These are phyloP conservation scores for Lablab purpureus DNA, from an alignment of 306 rosid species.

Conservation along the genomic window DNA sequence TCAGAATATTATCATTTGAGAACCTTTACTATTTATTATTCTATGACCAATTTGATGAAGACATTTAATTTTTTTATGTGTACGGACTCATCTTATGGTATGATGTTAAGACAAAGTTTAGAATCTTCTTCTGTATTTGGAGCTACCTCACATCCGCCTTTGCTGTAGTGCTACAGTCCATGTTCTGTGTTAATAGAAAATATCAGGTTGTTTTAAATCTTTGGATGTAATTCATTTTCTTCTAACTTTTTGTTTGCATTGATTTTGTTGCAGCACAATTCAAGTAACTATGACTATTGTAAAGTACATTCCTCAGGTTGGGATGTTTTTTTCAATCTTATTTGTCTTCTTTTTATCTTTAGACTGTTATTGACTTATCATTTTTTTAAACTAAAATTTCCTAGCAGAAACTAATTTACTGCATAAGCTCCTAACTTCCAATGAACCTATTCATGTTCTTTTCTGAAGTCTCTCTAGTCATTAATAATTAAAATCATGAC, in stretches of 20 bases:
- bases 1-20: not conserved
- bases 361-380: constrained; percentile 6
- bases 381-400: not conserved
- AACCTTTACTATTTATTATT: not conserved
- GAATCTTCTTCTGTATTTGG: constrained; percentile 10
- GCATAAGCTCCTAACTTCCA: constrained; percentile 9
- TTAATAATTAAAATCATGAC: not conserved
- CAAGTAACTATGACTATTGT: constrained; percentile 83
- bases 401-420: constrained; percentile 13
- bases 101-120: not conserved
- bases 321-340: constrained; percentile 25
- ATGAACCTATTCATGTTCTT: constrained; percentile 5
- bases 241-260: constrained; percentile 49
- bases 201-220: not conserved
- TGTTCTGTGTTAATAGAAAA: constrained; percentile 11
- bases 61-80: not conserved
- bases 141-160: not conserved
- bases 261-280: constrained; percentile 73
- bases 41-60: not conserved
- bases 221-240: constrained; percentile 34
- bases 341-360: not conserved
- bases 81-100: not conserved
- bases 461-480: not conserved
- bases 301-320: constrained; percentile 96
- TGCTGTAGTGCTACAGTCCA: constrained; percentile 24